Evolutionary conservation across 768 basidiomycete genomes (phyloP), one percentile per base, ranked within the genome.

Genomic region (Auriculariales sp.): DNA sequence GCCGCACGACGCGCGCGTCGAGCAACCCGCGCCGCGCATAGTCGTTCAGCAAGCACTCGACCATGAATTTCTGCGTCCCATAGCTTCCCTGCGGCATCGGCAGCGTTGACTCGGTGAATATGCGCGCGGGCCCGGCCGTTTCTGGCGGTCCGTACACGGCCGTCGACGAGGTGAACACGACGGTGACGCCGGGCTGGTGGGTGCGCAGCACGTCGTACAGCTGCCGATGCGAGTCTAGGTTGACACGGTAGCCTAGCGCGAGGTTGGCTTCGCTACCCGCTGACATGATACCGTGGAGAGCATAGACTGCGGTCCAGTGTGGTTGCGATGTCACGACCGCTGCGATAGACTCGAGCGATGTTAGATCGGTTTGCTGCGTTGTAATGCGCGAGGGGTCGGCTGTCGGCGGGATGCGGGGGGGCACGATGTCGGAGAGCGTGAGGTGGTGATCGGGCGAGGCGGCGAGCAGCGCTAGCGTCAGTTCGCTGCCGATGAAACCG

Each of bases 131-230:
- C n/a, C n/a, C n/a, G n/a, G n/a, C n/a, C n/a, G n/a, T n/a, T n/a
- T n/a, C n/a, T n/a, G 73, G 72, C 3, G 77, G 75, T 51, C 77
- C 77, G 57, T 77, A 78, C 3, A 79, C 76, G 17, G 78, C 78
- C 17, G 78, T 61, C 2, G 74, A 75, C 1, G 77, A 78, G 0
- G 77, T 70, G 59, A 77, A 77, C 54, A 79, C 69, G 64, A 78
- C 77, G 54, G 72, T 75, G 55, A 75, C n/a, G n/a, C n/a, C n/a
- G n/a, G n/a, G n/a, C n/a, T n/a, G n/a, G n/a, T n/a, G n/a, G n/a
- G n/a, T n/a, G n/a, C n/a, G n/a, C n/a, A n/a, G n/a, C n/a, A n/a
- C n/a, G n/a, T n/a, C n/a, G n/a, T n/a, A n/a, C n/a, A n/a, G n/a
- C 3, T 60, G 55, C 30, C 76, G 70, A 28, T 77, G 70, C 19